Base-by-base conservation (phyloP, 2,329 filamentous ascomycete genomes). In the Alternaria sp. region DNA sequence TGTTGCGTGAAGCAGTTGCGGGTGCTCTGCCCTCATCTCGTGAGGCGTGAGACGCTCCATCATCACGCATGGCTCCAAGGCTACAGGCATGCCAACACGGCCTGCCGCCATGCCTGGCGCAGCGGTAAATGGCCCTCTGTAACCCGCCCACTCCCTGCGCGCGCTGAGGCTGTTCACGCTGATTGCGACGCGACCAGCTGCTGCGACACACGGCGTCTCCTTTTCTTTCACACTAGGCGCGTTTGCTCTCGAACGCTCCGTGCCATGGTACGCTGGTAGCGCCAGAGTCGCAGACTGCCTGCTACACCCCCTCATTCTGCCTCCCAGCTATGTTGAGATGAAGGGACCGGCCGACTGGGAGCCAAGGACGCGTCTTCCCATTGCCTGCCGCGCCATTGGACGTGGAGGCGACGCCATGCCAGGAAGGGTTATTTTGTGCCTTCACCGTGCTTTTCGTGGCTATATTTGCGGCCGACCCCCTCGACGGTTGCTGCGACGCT, bases 161-260 rank as follows among this genome's bases (percentile, higher is more conserved):
- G 57, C 28, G 44, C 17, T 61, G 59, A 57, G 65, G 63, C 68
- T 63, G 62, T 58, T 60, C 51, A 45, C 52, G 68, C 54, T 62
- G 56, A 60, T 54, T 61, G 64, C 64, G 54, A 61, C 57, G 61
- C 61, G 64, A 40, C 64, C 10, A 26, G 55, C 64, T 64, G 60
- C 66, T 70, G 69, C 69, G 62, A 71, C 68, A 70, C 69, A 69
- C 69, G 69, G 68, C 67, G 64, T 69, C 69, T 66, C 71, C 68
- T 72, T 62, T 68, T 59, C 26, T 54, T 52, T 36, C 44, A 10
- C 55, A 28, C 45, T 52, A 43, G 54, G 40, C 60, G 57, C 66
- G 64, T 61, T 49, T 62, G 64, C 56, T 49, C 36, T 57, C 58
- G 40, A 57, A 50, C 51, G 59, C 55, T 64, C 60, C 50, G 62